Evolutionary conservation across 192 early-diverging fungal species (phyloP), one percentile per base, ranked within the genome.

Genomic region (Piromyces finnis): DNA sequence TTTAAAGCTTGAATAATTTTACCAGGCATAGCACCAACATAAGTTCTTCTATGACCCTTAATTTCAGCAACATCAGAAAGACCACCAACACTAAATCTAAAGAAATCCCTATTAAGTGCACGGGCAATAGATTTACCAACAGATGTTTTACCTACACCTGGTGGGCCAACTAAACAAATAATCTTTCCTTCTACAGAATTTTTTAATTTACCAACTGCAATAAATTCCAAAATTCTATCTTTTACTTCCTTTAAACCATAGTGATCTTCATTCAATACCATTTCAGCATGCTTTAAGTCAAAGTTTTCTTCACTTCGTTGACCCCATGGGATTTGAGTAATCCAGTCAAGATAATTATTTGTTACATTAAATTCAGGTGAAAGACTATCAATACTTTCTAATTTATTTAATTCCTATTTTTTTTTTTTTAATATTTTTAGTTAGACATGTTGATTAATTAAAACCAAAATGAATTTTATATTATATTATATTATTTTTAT

Each of bases 211-310:
- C 98, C 95, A 26, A 99, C 98, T 12, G 98, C 98, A 84, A 99
- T 97, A 80, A 99, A 99, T 88, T 99, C 98, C 39, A 99, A 85
- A 82, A 99, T 98, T 29, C 98, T 92, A 83, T 98, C 96, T 89
- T 99, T 99, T 80, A 99, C 98, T 84, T 99, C 98, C 83, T 99
- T 94, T 80, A 99, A 84, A n/a, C 98, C 98, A 85, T 98, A 98
- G 85, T 99, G 98, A 85, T 99, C 98, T 86, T 97, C 95, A 84
- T 99, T 96, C n/a, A 99, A 88, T 0, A 98, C 95, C 27, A 83
- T 86, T 29, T 89, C 87, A 29, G 98, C 96, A 82, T 94, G 93
- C 80, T 88, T 84, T 82, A 99, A 91, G 82, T 96, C 94, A 82
- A 96, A 98, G 84, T 98, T 97, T 86, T 99, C 98, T 26, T 89